Evolutionary conservation across 1,284 basidiomycete species (phyloP), one percentile per base, ranked within the genome.

Genomic region (Pascua sp.): DNA sequence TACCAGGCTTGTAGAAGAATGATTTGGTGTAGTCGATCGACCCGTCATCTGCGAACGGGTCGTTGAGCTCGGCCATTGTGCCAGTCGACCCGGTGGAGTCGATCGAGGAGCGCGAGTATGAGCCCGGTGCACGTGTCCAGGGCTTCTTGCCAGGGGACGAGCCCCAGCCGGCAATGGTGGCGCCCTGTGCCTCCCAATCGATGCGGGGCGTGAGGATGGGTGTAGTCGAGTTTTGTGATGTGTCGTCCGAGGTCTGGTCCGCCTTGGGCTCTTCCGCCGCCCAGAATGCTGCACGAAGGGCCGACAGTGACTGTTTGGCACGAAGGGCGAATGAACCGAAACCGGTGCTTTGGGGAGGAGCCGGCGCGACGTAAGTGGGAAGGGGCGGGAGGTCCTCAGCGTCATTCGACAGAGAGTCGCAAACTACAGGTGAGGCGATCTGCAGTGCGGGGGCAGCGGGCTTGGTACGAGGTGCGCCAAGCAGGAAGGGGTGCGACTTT

Each of bases 1-100:
- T 77, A 1, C 64, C 45, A 8, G 76, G 76, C 57, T 73, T 73
- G 63, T 77, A 77, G 63, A 77, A 77, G 68, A 77, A 77, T 13
- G 73, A 76, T 60, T 73, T 71, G 8, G 73, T 66, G 56, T 72
- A 77, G 60, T 77, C 76, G 50, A 73, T 70, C 12, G 51, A 47
- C 36, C 47, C 48, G 11, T 59, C 47, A 47, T 58, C 51, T 36
- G 42, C 50, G 39, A 59, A 62, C 1, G 60, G 60, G 39, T 56
- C 49, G 46, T 46, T 56, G 10, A 59, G 32, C 46, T 59, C 57
- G 42, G 51, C 53, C 50, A 61, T 51, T 1, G 59, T 61, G 47
- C 47, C 53, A 12, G n/a, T 51, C n/a, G 57, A 55, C 44, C 43
- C 49, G 2, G 45, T 47, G 5, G 52, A 53, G n/a, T 57, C 56